Conservation (phyloP, 176 grass and related monocot species). For the Aegilops longissima region DNA sequence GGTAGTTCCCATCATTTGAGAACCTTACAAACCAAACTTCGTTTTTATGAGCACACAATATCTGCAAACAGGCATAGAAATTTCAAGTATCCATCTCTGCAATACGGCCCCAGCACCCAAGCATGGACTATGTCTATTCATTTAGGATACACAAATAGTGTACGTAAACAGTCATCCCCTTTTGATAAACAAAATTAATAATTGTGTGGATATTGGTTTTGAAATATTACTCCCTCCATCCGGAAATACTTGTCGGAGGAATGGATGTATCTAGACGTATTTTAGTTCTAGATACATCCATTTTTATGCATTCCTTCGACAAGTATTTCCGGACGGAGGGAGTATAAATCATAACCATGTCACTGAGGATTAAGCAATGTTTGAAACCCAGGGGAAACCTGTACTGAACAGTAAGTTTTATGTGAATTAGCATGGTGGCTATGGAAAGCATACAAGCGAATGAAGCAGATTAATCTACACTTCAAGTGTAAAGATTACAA, state of each 20-base stretch:
- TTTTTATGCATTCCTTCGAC: too few relatives aligned
- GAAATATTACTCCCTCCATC: background rate
- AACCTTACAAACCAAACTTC: constrained; percentile 99
- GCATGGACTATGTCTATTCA: constrained; percentile 31
- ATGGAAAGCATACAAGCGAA: background rate
- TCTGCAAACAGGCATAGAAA: constrained; percentile 67
- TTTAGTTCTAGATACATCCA: too few relatives aligned
- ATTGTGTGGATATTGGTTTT: background rate
- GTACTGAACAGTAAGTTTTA: background rate
- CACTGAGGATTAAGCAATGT: background rate
- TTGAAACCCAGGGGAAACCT: background rate
- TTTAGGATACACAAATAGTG: constrained; percentile 18
- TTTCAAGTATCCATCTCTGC: constrained; percentile 35
- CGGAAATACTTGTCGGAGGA: too few relatives aligned
- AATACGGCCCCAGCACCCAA: constrained; percentile 27
- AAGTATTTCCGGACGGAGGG: too few relatives aligned
- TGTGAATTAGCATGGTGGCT: constrained; percentile 12
- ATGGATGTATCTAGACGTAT: too few relatives aligned
- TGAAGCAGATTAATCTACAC: background rate
- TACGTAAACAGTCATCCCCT: constrained; percentile 7
- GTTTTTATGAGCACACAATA: constrained; percentile 86
- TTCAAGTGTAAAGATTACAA: constrained; percentile 7
- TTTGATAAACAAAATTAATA: constrained; percentile 6
- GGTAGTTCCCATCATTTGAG: constrained; percentile 85
- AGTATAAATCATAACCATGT: constrained; percentile 1